Base-by-base conservation (phyloP, 176 grass and related monocot genomes). In the Otatea glauca region DNA sequence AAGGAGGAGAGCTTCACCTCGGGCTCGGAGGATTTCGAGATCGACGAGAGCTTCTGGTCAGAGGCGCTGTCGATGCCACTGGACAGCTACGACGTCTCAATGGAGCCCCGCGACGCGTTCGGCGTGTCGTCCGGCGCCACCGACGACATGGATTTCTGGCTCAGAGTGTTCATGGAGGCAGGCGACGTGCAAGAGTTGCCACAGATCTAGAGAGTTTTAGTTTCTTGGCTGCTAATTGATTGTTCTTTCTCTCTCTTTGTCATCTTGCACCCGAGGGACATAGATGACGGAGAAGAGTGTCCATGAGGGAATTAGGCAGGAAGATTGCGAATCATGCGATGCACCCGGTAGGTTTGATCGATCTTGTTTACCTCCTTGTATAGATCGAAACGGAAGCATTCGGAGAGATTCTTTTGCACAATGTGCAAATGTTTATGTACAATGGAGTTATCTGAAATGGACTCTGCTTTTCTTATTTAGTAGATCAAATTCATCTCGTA, bases 31-130 rank as follows among this genome's bases (percentile, higher is more conserved):
- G 92, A 94, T 75, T 90, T 97, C 34, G 78, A 85, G 82, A 88
- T 97, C 66, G 94, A 97, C 85, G 92, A 97, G 21, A 94, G 83
- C 75, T 97, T 97, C 79, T 97, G 94, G 94, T 97, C 89, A 7
- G 94, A 94, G 86, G 87, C 89, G 73, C 84, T 97, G 65, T 92
- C 88, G 3, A 94, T 94, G 89, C 88, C 70, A 20, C 58, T 85
- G 23, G 74, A 81, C 6, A 27, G 76, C 21, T 27, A 64, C 29
- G 11, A 68, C 16, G 5, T 77, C 5, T 27, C 87, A 20, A 83
- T 85, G 76, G 89, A 86, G 50, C 11, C 81, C 29, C 5, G 20
- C 29, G 87, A 86, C 4, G 65, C 65, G 72, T 67, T 86, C 10
- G 79, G 15, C 69, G 21, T 45, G 41, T 58, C 78, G 5, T 5